A percentile compares a stretch with the other conserved stretches of the same genome.
These are phyloP conservation scores for Geotrichum klebahnii DNA, from an alignment of 1,139 yeast species.

Conservation along the genomic window DNA sequence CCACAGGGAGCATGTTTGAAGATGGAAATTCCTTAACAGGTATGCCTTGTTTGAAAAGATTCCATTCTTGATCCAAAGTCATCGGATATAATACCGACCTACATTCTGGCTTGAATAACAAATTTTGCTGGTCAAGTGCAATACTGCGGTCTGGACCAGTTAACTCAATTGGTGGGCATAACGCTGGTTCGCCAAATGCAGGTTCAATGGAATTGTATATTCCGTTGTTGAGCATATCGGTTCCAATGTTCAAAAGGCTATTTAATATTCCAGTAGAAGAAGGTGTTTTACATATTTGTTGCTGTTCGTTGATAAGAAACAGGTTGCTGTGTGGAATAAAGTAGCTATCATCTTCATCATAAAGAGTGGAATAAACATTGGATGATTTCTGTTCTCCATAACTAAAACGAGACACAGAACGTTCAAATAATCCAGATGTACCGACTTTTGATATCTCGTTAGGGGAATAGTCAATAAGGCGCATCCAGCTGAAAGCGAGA, in stretches of 20 bases:
- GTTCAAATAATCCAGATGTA: slow-evolving; percentile 46
- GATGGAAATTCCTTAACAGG: slow-evolving; percentile 64
- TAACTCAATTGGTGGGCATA: slow-evolving; percentile 63
- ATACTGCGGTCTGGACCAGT: slow-evolving; percentile 55
- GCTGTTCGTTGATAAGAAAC: slow-evolving; percentile 44
- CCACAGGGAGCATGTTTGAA: slow-evolving; percentile 63
- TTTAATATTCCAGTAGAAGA: slow-evolving; percentile 37
- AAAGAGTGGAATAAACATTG: slow-evolving; percentile 40
- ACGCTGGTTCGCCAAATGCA: slow-evolving; percentile 30
- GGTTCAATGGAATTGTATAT: slow-evolving; percentile 52
- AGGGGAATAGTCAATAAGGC: slow-evolving; percentile 52
- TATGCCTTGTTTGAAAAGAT: slow-evolving; percentile 41
- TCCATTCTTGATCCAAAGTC: slow-evolving; percentile 59
- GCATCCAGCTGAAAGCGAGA: slow-evolving; percentile 47
- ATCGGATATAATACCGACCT: slow-evolving; percentile 62
- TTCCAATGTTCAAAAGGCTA: slow-evolving; percentile 48
- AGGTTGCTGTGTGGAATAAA: slow-evolving; percentile 38
- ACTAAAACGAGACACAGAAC: slow-evolving; percentile 51
- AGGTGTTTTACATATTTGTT: slow-evolving; percentile 14
- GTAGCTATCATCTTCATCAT: slow-evolving; percentile 39
- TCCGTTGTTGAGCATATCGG: slow-evolving; percentile 51
- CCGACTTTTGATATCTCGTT: slow-evolving; percentile 46
- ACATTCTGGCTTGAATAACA: slow-evolving; percentile 51
- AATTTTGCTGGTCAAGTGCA: slow-evolving; percentile 44
- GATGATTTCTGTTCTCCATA: slow-evolving; percentile 43